These are phyloP conservation scores for Exophiala alcalophila DNA, from an alignment of 2,329 filamentous ascomycete species.

Conservation along the genomic window DNA sequence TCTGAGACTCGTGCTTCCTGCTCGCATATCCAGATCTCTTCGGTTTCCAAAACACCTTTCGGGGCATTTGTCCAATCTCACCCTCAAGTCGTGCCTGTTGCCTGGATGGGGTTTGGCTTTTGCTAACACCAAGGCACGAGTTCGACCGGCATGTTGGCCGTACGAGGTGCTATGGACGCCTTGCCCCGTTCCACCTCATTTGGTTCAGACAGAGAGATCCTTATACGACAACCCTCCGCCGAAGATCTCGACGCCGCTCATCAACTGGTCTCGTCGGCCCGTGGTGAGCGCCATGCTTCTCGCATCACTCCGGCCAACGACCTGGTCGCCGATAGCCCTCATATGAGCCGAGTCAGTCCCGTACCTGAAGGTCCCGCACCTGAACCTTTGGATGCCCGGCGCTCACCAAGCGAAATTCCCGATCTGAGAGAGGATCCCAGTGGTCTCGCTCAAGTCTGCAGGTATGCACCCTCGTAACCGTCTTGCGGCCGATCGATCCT, in stretches of 20 bases:
- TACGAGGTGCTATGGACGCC: constrained; percentile 29
- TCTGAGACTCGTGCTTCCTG: too few relatives aligned
- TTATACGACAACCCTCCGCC: constrained; percentile 44
- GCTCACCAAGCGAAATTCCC: constrained; percentile 5
- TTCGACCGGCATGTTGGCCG: constrained; percentile 30
- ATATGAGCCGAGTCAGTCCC: constrained; percentile 10
- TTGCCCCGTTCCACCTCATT: constrained; percentile 24
- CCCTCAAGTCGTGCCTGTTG: neutral
- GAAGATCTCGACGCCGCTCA: constrained; percentile 49
- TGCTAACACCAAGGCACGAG: constrained; percentile 10
- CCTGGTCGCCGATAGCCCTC: constrained; percentile 10
- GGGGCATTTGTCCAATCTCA: constrained; percentile 2
- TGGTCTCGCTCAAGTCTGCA: constrained; percentile 30
- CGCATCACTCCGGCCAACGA: constrained; percentile 13
- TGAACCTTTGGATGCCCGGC: too few relatives aligned
- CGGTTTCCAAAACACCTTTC: too few relatives aligned
- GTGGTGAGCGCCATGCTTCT: constrained; percentile 37
- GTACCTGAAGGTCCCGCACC: constrained; percentile 8
- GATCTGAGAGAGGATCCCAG: constrained; percentile 22
- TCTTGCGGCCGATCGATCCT: too few relatives aligned
- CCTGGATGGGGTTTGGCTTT: constrained; percentile 14
- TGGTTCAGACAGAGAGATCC: constrained; percentile 25
- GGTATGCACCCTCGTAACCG: constrained; percentile 30
- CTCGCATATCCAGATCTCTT: too few relatives aligned
- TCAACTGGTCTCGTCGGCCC: constrained; percentile 47